Evolutionary conservation across 2,329 filamentous ascomycete species (phyloP).

Genomic region (Helicocarpus griseus): DNA sequence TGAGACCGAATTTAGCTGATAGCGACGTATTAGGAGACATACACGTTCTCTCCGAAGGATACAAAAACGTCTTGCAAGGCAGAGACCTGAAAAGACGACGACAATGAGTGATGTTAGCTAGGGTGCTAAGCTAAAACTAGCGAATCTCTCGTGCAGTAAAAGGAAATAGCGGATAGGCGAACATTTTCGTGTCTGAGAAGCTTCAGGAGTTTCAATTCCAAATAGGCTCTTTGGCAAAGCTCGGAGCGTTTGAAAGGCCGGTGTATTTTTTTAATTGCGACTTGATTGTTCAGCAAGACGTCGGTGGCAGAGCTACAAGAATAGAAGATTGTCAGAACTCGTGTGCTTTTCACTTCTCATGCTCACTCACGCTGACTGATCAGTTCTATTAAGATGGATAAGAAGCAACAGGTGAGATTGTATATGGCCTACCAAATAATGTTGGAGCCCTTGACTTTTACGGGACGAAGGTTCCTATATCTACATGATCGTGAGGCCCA

Average conservation of each 20-base stretch:
- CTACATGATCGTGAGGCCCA: not conserved
- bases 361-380: too few species aligned
- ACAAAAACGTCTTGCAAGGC: not conserved
- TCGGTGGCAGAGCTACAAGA: not conserved
- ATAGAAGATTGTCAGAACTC: not conserved
- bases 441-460: not conserved
- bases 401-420: not conserved
- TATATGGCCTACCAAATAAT: not conserved
- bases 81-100: not conserved
- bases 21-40: not conserved
- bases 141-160: not conserved
- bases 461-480: not conserved
- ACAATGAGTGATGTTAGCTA: not conserved
- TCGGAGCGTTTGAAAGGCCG: not conserved
- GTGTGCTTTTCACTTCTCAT: too few species aligned
- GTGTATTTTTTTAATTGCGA: constrained; percentile 1
- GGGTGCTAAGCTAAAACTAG: not conserved
- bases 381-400: not conserved
- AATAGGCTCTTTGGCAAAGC: not conserved
- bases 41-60: not conserved
- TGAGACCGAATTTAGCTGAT: too few species aligned
- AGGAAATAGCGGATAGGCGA: not conserved
- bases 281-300: not conserved
- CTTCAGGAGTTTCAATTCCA: not conserved
- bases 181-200: not conserved